These are phyloP conservation scores for Solanum pimpinellifolium DNA, from an alignment of 257 asterid genomes.

Conservation along the genomic window DNA sequence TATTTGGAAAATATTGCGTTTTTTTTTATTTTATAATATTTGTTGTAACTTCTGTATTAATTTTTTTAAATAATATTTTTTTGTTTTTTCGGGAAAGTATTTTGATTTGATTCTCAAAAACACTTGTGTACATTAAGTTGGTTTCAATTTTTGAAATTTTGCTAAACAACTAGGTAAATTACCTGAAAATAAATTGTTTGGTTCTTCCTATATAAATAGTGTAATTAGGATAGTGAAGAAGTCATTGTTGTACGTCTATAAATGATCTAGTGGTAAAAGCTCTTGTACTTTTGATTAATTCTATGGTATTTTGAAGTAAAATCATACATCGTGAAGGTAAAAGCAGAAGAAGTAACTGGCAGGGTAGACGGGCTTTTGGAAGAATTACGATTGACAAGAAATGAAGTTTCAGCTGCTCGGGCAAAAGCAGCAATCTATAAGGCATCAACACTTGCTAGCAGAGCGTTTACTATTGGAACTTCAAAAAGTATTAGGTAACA, in stretches of 20 bases:
- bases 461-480: constrained; percentile 42
- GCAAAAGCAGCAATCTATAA: constrained; percentile 74
- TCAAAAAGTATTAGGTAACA: constrained; percentile 45
- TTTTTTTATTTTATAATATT: background rate
- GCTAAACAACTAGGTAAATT: background rate
- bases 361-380: constrained; percentile 69
- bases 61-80: background rate
- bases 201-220: background rate
- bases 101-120: background rate
- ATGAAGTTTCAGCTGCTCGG: constrained; percentile 64
- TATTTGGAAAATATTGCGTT: background rate
- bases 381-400: constrained; percentile 63
- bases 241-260: background rate
- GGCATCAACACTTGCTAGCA: constrained; percentile 52
- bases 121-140: background rate
- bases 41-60: background rate
- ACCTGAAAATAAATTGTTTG: background rate
- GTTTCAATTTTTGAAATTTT: background rate
- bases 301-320: background rate
- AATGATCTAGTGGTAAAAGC: background rate
- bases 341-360: constrained; percentile 69
- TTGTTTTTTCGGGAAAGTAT: background rate
- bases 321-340: constrained; percentile 34
- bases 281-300: background rate
- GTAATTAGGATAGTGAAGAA: background rate